These are phyloP conservation scores for Zasmidium angulare DNA, from an alignment of 2,329 filamentous ascomycete species.

Conservation along the genomic window DNA sequence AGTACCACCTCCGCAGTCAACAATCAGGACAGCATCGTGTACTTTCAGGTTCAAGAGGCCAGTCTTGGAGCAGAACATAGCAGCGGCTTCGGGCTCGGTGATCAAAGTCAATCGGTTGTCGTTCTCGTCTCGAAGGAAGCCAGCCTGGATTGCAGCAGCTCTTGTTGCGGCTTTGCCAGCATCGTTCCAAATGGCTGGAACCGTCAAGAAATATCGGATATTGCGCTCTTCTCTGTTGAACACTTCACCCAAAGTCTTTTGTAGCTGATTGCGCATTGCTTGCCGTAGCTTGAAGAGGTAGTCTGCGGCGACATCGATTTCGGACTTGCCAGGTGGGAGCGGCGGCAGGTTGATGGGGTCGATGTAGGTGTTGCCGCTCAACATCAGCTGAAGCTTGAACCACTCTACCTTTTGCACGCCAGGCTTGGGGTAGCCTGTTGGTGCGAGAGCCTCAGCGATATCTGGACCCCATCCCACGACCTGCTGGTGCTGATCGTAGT, in stretches of 20 bases:
- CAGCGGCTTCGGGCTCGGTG: slow-evolving; percentile 94
- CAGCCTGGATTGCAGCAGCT: slow-evolving; percentile 93
- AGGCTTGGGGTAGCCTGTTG: slow-evolving; percentile 95
- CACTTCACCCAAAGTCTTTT: slow-evolving; percentile 95
- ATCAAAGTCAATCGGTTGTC: slow-evolving; percentile 94
- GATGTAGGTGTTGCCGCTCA: slow-evolving; percentile 98
- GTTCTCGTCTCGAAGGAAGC: slow-evolving; percentile 94
- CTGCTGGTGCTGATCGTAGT: slow-evolving; percentile 99
- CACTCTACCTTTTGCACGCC: slow-evolving; percentile 99
- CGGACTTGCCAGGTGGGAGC: slow-evolving; percentile 94
- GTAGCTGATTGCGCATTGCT: slow-evolving; percentile 91
- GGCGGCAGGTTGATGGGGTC: slow-evolving; percentile 98
- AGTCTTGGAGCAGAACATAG: slow-evolving; percentile 96
- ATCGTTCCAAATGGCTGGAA: slow-evolving; percentile 99
- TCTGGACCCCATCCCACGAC: slow-evolving; percentile 99
- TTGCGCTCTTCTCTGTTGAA: slow-evolving; percentile 98
- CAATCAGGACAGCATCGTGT: slow-evolving; percentile 97
- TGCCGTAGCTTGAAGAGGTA: slow-evolving; percentile 98
- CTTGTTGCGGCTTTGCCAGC: slow-evolving; percentile 95
- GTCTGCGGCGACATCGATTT: slow-evolving; percentile 98
- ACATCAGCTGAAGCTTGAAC: slow-evolving; percentile 99
- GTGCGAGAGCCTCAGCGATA: slow-evolving; percentile 93
- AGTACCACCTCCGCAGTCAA: slow-evolving; percentile 96
- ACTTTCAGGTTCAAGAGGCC: slow-evolving; percentile 94
- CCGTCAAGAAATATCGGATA: slow-evolving; percentile 95